A percentile compares a stretch with the other conserved stretches of the same genome.
These are phyloP conservation scores for Hypomontagnella submonticulosa DNA, from an alignment of 495 filamentous ascomycete genomes.

Conservation along the genomic window DNA sequence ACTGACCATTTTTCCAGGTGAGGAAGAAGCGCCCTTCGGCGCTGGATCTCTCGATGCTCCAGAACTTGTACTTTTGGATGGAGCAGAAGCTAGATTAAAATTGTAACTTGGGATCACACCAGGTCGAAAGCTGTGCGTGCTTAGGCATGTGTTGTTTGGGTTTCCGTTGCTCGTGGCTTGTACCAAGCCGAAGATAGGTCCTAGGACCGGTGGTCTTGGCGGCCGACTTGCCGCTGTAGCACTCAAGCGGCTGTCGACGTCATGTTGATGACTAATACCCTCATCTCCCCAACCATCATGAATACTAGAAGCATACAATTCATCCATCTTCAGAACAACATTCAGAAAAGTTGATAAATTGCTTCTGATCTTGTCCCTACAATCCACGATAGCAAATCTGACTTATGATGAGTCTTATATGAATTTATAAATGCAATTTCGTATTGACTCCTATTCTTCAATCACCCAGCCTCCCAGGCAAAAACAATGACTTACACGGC, in stretches of 20 bases:
- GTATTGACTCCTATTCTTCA: slow-evolving; percentile 28
- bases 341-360: background rate
- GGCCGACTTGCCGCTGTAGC: slow-evolving; percentile 18
- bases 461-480: slow-evolving; percentile 19
- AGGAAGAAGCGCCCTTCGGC: slow-evolving; percentile 29
- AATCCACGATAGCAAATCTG: too few species aligned
- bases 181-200: slow-evolving; percentile 11
- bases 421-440: slow-evolving; percentile 36
- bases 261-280: slow-evolving; percentile 21
- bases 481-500: slow-evolving; percentile 28
- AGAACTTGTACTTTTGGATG: background rate
- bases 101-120: slow-evolving; percentile 13
- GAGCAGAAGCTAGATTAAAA: slow-evolving; percentile 1
- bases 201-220: slow-evolving; percentile 31
- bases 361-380: too few species aligned
- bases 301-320: background rate
- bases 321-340: background rate
- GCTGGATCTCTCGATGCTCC: slow-evolving; percentile 11
- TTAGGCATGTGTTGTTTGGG: slow-evolving; percentile 35
- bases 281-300: background rate
- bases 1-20: slow-evolving; percentile 33
- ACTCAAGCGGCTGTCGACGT: slow-evolving; percentile 19
- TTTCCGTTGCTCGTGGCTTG: slow-evolving; percentile 18
- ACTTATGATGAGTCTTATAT: too few species aligned
- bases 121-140: slow-evolving; percentile 12